A percentile compares a stretch with the other conserved stretches of the same genome.
phyloP scores from a whole-genome alignment of 2,329 filamentous ascomycete species.

The Atkinsonella texensis region DNA sequence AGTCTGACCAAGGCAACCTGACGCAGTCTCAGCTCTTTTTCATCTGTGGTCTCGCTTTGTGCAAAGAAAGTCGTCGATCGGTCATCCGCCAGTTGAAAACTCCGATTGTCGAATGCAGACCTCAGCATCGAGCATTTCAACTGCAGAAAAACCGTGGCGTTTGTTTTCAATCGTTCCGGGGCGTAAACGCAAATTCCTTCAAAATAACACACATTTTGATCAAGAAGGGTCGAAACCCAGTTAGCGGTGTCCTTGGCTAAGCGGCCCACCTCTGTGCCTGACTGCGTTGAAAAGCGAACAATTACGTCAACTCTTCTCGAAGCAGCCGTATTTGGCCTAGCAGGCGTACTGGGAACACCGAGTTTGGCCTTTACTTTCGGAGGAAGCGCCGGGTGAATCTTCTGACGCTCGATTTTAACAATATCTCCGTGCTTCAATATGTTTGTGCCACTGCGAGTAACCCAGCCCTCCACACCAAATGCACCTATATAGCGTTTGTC shows the following conservation, averaged over 20 bases:
- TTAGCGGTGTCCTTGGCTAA: constrained; percentile 75
- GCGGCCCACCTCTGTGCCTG: constrained; percentile 73
- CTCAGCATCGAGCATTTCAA: constrained; percentile 64
- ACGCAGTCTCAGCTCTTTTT: constrained; percentile 69
- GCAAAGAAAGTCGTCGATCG: constrained; percentile 65
- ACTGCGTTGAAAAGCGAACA: constrained; percentile 75
- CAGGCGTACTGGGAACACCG: constrained; percentile 19
- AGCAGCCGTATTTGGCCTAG: constrained; percentile 32
- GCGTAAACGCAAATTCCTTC: constrained; percentile 83
- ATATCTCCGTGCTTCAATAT: constrained; percentile 69
- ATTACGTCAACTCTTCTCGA: constrained; percentile 70
- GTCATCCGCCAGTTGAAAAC: constrained; percentile 54
- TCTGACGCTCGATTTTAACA: constrained; percentile 80
- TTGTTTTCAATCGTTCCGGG: constrained; percentile 72
- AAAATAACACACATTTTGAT: constrained; percentile 80
- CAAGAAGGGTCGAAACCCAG: constrained; percentile 87
- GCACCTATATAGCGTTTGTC: constrained; percentile 68
- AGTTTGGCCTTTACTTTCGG: constrained; percentile 32
- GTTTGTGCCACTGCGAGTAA: constrained; percentile 67
- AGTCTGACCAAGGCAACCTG: constrained; percentile 83
- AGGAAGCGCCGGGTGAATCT: constrained; percentile 47
- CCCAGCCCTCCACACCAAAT: constrained; percentile 86
- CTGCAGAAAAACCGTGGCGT: constrained; percentile 91
- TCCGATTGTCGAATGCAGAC: constrained; percentile 55
- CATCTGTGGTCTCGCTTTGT: constrained; percentile 72